Percentiles rank a stretch among this genome's conserved stretches.
Evolutionary conservation across 2,329 filamentous ascomycete genomes (phyloP).

Genomic region (Xylaria sp.): DNA sequence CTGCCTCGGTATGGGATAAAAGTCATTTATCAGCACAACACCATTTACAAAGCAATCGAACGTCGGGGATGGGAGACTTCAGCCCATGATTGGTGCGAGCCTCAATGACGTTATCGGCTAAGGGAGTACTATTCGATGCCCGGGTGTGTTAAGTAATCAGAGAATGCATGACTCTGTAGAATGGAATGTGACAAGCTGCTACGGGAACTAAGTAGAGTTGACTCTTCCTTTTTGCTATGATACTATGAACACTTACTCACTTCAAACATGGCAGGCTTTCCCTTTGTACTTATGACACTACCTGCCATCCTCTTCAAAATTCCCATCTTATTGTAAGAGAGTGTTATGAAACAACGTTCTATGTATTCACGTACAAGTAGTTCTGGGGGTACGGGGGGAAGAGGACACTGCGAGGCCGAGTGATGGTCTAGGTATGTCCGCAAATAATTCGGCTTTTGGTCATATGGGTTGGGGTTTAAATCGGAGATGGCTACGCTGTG

Average conservation of each 20-base stretch:
- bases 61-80: constrained; percentile 1
- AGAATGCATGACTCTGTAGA: neutral
- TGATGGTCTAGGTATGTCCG: no score
- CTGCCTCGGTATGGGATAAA: no score
- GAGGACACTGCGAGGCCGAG: no score
- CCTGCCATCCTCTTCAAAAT: neutral
- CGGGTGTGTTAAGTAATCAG: neutral
- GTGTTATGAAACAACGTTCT: no score
- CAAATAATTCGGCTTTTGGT: neutral
- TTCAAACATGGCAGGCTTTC: neutral
- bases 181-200: neutral
- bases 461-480: neutral
- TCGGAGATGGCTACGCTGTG: neutral
- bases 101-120: constrained; percentile 20
- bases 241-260: no score
- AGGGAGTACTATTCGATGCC: neutral
- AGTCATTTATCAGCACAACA: constrained; percentile 22
- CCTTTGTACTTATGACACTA: neutral
- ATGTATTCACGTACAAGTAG: no score
- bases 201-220: neutral
- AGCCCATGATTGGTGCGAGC: constrained; percentile 16
- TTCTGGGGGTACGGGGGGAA: no score
- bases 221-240: no score
- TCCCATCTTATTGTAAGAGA: no score
- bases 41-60: constrained; percentile 26